phyloP scores from a whole-genome alignment of 2,329 filamentous ascomycete genomes.

The Aspergillus caelatus region DNA sequence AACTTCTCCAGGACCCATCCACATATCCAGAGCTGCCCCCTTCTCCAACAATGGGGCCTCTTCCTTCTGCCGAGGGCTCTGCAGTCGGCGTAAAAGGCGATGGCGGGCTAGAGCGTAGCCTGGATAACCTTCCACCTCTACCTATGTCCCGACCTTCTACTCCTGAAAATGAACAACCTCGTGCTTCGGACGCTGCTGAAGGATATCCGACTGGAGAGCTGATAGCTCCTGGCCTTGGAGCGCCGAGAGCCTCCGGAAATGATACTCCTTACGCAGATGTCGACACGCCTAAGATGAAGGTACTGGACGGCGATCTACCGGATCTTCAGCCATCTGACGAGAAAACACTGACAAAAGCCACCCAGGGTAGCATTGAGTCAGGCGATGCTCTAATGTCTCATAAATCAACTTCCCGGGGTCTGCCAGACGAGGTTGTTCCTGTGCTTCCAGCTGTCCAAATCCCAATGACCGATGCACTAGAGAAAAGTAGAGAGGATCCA shows the following conservation, averaged over 20 bases:
- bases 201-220: conserved; percentile 16
- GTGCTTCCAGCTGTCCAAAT: conserved; percentile 8
- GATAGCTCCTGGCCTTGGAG: not conserved
- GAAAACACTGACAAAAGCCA: not conserved
- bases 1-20: conserved; percentile 45
- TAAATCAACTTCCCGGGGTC: conserved; percentile 1
- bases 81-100: conserved; percentile 29
- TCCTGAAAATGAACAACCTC: conserved; percentile 17
- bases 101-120: conserved; percentile 18
- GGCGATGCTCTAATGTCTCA: not conserved
- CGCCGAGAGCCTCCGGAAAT: conserved; percentile 1
- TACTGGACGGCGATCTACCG: conserved; percentile 4
- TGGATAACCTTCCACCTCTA: conserved; percentile 22
- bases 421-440: conserved; percentile 1
- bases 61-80: conserved; percentile 38
- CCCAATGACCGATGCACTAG: not conserved
- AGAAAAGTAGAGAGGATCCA: not conserved
- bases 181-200: conserved; percentile 16
- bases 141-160: conserved; percentile 22
- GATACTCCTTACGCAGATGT: conserved; percentile 24
- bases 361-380: not conserved
- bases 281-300: conserved; percentile 29
- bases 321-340: conserved; percentile 10
- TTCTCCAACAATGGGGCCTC: conserved; percentile 23
- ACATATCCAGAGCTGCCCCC: conserved; percentile 27